These are phyloP conservation scores for Aspergillus puulaauensis DNA, from an alignment of 2,329 filamentous ascomycete genomes.

Conservation along the genomic window DNA sequence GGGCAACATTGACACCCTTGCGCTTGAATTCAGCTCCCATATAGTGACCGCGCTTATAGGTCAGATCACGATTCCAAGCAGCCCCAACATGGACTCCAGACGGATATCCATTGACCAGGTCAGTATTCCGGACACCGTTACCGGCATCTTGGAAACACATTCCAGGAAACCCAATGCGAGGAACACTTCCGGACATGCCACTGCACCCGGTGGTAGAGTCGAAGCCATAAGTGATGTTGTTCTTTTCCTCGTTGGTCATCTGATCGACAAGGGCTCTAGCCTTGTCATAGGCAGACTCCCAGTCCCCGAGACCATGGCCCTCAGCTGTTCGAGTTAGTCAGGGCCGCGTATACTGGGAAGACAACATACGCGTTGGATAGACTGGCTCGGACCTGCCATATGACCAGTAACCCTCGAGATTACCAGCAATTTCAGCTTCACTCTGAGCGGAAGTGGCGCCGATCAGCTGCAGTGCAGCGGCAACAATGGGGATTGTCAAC, in stretches of 20 bases:
- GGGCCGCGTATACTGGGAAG: accelerated
- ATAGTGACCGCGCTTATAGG: not conserved
- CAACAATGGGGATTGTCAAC: too few species aligned
- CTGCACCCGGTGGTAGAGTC: not conserved
- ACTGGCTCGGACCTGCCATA: too few species aligned
- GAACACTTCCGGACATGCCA: too few species aligned
- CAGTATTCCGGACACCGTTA: not conserved
- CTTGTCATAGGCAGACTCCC: too few species aligned
- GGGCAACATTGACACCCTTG: conserved; percentile 43
- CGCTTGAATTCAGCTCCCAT: not conserved
- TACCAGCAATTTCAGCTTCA: too few species aligned
- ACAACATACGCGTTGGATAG: too few species aligned
- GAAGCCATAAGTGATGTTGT: not conserved
- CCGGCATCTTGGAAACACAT: not conserved
- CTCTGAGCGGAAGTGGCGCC: too few species aligned
- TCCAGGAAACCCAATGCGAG: not conserved
- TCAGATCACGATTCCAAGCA: not conserved
- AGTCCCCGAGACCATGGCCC: too few species aligned
- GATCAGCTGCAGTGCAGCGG: too few species aligned
- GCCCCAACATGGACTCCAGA: not conserved
- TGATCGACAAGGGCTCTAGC: not conserved
- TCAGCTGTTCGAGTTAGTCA: too few species aligned
- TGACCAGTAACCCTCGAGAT: too few species aligned
- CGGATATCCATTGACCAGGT: not conserved
- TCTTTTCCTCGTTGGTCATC: not conserved